phyloP scores from a whole-genome alignment of 352 stramenopile species.

The Pythium aquatile region DNA sequence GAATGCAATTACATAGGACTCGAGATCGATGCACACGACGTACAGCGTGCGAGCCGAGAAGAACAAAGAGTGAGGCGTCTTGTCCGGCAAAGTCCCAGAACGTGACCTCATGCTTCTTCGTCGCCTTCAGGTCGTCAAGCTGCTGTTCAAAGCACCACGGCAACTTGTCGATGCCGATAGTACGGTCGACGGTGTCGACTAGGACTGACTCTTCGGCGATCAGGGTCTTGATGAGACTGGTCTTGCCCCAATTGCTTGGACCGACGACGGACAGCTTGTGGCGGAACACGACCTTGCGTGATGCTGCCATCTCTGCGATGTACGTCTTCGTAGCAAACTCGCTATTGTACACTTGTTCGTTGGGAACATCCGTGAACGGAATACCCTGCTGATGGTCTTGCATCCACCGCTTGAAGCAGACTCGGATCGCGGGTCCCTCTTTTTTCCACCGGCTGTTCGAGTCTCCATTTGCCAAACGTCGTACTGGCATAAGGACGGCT shows the following conservation, averaged over 20 bases:
- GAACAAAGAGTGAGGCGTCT: no score
- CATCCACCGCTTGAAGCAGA: no score
- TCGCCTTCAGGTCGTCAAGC: not conserved
- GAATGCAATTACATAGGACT: not conserved
- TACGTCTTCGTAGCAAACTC: no score
- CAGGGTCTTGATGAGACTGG: constrained; percentile 32
- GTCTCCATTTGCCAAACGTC: no score
- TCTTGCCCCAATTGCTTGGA: constrained; percentile 27
- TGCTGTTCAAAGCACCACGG: constrained; percentile 12
- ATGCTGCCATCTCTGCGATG: no score
- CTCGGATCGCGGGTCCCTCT: no score
- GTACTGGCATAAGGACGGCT: no score
- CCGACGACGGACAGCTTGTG: constrained; percentile 28
- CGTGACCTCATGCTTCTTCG: constrained; percentile 9
- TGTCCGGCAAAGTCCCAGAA: no score
- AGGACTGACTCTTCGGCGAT: constrained; percentile 7
- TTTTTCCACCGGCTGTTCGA: no score
- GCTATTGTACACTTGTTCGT: no score
- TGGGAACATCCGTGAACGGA: no score
- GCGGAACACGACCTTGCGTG: not conserved
- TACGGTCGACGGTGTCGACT: constrained; percentile 22
- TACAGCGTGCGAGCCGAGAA: constrained; percentile 15
- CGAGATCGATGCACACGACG: constrained; percentile 14
- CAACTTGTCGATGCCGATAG: constrained; percentile 34
- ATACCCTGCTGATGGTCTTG: no score